Percentiles rank a stretch among this genome's conserved stretches.
These are phyloP conservation scores for Suhomyces kilbournensis DNA, from an alignment of 805 yeast genomes.

Conservation along the genomic window DNA sequence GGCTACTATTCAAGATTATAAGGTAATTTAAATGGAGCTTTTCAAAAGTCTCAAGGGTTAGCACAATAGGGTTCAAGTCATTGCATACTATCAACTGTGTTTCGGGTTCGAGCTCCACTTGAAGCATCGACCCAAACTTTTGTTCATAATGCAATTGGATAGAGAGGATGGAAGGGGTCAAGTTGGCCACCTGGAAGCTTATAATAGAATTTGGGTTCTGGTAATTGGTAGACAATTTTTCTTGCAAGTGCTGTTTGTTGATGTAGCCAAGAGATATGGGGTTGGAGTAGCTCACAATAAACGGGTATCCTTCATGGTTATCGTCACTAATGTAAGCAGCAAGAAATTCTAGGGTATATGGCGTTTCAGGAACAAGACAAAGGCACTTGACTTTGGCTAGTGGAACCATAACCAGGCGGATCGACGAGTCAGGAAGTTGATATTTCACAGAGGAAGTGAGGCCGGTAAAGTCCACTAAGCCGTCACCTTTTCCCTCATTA, in stretches of 20 bases:
- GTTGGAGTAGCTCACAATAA: conserved; percentile 21
- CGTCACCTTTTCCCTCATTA: conserved; percentile 39
- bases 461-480: conserved; percentile 31
- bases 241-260: conserved; percentile 24
- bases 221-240: conserved; percentile 4
- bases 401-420: conserved; percentile 31
- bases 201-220: conserved; percentile 6
- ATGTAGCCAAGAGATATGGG: conserved; percentile 36
- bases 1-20: conserved; percentile 21
- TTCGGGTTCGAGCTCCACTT: conserved; percentile 18
- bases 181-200: conserved; percentile 20
- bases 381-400: conserved; percentile 25
- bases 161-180: conserved; percentile 18
- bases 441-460: conserved; percentile 25
- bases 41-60: conserved; percentile 37
- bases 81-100: conserved; percentile 25
- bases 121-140: conserved; percentile 3
- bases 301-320: conserved; percentile 45
- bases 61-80: conserved; percentile 28
- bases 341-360: conserved; percentile 22
- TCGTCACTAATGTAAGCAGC: conserved; percentile 19
- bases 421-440: conserved; percentile 32
- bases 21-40: conserved; percentile 36
- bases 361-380: conserved; percentile 19
- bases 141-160: conserved; percentile 25